Evolutionary conservation across 2,329 filamentous ascomycete species (phyloP), one percentile per base, ranked within the genome.

Genomic region (Fusarium incarnatum): DNA sequence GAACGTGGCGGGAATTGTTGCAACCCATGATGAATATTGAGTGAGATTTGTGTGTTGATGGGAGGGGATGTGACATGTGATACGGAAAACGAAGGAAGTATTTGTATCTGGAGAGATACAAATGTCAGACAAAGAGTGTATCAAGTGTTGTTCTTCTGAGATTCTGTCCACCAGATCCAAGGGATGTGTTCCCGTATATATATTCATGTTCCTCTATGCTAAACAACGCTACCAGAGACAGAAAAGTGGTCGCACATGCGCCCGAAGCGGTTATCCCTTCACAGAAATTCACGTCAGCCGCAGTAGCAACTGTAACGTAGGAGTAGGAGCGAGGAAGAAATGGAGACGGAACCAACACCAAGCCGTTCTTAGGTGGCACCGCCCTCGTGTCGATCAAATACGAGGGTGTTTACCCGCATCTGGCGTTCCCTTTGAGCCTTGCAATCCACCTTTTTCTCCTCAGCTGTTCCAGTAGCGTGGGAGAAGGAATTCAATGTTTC

Each of bases 321-420:
- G 61, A 58, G 46, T 13, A 18, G 28, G 5, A 34, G 32, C 9
- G 28, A 49, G 32, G 23, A 20, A 61, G 63, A 42, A 55, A 69
- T 68, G 64, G 48, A 63, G 65, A n/a, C 59, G 41, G 28, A 46
- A 25, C 27, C 27, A 27, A 27, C 27, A 27, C 60, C 53, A 44
- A 22, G 15, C 41, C 41, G 15, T 44, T 22, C 8, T 18, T 46
- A 46, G 25, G 52, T 70, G 41, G 65, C 68, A 71, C 61, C 27
- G 68, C 68, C 48, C 68, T 69, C 68, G 64, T 65, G 68, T 67
- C 55, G 56, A 65, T 60, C 54, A 23, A 56, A 71, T 72, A 71
- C 68, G 68, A 72, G 68, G 45, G 64, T 47, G 40, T 48, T 52
- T 53, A 68, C 64, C 58, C 55, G 59, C 59, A 66, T 28, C 60